phyloP scores from a whole-genome alignment of 2,329 filamentous ascomycete genomes.

The Ascochyta fabae region DNA sequence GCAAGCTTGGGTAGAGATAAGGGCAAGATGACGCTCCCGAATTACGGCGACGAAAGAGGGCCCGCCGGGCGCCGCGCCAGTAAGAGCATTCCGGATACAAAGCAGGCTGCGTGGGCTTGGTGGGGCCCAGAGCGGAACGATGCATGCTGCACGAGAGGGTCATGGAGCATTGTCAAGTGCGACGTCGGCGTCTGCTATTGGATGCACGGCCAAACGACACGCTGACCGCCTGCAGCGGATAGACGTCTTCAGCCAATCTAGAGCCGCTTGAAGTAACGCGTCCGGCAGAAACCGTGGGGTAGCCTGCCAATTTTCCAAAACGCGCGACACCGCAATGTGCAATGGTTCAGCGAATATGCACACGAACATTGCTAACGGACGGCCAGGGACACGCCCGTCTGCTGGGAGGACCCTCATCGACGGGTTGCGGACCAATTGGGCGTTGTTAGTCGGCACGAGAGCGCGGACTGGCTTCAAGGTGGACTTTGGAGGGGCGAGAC shows the following conservation, averaged over 20 bases:
- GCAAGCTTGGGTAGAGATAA: constrained; percentile 37
- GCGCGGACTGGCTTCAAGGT: constrained; percentile 25
- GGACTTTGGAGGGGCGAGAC: constrained; percentile 13
- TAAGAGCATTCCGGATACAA: constrained; percentile 28
- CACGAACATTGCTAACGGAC: constrained; percentile 26
- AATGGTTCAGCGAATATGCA: constrained; percentile 28
- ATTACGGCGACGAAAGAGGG: constrained; percentile 43
- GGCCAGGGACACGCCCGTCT: constrained; percentile 13
- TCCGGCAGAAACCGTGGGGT: constrained; percentile 48
- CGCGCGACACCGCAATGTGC: constrained; percentile 33
- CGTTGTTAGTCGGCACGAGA: constrained; percentile 9
- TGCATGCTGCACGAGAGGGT: constrained; percentile 31
- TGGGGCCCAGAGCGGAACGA: constrained; percentile 42
- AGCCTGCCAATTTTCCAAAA: constrained; percentile 39
- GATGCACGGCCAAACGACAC: constrained; percentile 24
- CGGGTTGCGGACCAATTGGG: constrained; percentile 23
- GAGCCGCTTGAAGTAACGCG: constrained; percentile 33
- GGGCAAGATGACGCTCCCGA: constrained; percentile 41
- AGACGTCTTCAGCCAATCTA: constrained; percentile 25
- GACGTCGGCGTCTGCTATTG: constrained; percentile 41
- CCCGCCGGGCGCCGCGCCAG: constrained; percentile 37
- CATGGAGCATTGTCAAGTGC: constrained; percentile 35
- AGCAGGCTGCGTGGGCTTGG: constrained; percentile 38
- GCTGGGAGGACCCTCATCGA: constrained; percentile 3
- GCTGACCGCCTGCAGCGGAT: constrained; percentile 34